These are phyloP conservation scores for Cladophialophora carrionii DNA, from an alignment of 2,329 filamentous ascomycete species.

Conservation along the genomic window DNA sequence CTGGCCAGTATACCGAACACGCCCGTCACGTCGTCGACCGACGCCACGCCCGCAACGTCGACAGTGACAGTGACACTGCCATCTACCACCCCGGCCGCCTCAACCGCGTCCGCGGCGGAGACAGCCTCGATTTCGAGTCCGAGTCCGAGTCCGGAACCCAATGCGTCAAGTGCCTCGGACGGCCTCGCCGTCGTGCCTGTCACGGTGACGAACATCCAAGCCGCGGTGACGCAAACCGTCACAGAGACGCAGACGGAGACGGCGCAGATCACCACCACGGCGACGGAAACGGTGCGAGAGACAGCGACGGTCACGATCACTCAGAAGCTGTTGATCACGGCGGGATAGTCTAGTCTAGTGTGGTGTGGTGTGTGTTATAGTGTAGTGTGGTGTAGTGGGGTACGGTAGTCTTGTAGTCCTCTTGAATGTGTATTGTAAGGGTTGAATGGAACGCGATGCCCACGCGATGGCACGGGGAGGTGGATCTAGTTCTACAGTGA, in stretches of 20 bases:
- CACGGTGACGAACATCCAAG: conserved; percentile 12
- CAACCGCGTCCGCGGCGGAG: not conserved
- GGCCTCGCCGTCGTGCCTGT: conserved; percentile 13
- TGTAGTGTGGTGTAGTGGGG: not conserved
- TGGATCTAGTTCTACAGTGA: no score
- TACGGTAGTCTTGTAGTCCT: no score
- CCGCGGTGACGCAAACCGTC: conserved; percentile 18
- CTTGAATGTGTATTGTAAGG: no score
- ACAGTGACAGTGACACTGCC: not conserved
- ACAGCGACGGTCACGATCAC: not conserved
- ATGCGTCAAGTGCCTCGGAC: not conserved
- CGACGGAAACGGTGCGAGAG: not conserved
- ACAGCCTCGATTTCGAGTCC: not conserved
- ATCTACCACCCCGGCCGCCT: no score
- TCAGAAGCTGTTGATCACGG: conserved; percentile 3
- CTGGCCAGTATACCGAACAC: conserved; percentile 5
- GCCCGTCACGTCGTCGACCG: not conserved
- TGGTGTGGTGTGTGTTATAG: not conserved
- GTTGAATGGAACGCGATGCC: no score
- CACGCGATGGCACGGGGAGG: no score
- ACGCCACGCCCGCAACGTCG: not conserved
- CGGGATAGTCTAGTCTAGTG: not conserved
- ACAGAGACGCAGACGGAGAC: conserved; percentile 18
- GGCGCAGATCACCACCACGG: conserved; percentile 21
- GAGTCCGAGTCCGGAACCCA: not conserved